phyloP scores from a whole-genome alignment of 495 filamentous ascomycete genomes.

The Xylaria palmicola region DNA sequence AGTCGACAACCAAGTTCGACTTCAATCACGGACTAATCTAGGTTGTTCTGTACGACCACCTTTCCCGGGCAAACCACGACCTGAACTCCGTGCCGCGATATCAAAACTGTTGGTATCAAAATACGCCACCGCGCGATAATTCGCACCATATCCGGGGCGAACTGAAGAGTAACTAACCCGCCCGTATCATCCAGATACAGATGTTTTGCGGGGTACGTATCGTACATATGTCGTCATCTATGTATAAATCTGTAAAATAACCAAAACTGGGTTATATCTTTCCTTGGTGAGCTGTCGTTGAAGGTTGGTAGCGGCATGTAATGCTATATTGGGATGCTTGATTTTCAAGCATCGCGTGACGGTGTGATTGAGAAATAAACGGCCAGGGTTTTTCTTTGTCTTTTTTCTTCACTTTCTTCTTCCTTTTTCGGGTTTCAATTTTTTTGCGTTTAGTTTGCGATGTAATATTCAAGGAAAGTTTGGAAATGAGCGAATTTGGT shows the following conservation, averaged over 20 bases:
- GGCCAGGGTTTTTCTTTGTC: constrained; percentile 17
- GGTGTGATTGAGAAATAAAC: neutral
- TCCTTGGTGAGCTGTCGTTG: neutral
- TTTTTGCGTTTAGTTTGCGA: constrained; percentile 10
- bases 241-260: constrained; percentile 4
- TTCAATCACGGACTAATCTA: neutral
- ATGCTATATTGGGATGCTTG: constrained; percentile 5
- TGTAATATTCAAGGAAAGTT: constrained; percentile 23
- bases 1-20: neutral
- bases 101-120: constrained; percentile 11
- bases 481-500: constrained; percentile 34
- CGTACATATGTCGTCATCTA: constrained; percentile 12
- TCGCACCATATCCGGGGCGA: constrained; percentile 13
- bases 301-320: neutral
- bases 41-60: neutral
- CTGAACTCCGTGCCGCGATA: constrained; percentile 12
- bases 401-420: constrained; percentile 7
- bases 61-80: constrained; percentile 14
- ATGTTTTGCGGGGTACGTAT: neutral
- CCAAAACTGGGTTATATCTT: neutral
- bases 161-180: constrained; percentile 8
- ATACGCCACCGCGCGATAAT: neutral
- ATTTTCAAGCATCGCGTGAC: neutral
- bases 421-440: constrained; percentile 9
- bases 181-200: neutral